Percentiles rank a stretch among this genome's conserved stretches.
These are phyloP conservation scores for Cystoisospora suis DNA, from an alignment of 169 alveolate genomes.

Conservation along the genomic window DNA sequence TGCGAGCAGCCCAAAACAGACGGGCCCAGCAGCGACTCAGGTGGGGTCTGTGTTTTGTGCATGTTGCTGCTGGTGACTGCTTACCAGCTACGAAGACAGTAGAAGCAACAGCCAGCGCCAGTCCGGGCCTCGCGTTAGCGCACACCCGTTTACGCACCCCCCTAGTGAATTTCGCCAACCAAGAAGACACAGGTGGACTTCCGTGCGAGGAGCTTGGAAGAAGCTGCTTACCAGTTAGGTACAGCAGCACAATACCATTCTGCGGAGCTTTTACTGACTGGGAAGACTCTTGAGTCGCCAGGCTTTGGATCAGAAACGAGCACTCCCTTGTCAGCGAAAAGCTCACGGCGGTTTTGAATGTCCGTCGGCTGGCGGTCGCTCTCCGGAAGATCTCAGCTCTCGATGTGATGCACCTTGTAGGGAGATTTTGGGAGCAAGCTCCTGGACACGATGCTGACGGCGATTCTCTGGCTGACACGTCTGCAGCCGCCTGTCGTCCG, in stretches of 20 bases:
- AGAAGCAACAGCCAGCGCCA: not conserved
- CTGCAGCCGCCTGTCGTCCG: too few species aligned
- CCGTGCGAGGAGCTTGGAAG: not conserved
- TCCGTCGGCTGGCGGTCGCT: not conserved
- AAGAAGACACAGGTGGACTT: not conserved
- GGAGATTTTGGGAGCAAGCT: not conserved
- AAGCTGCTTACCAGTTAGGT: not conserved
- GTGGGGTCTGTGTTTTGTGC: too few species aligned
- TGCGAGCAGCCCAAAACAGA: too few species aligned
- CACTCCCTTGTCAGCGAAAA: not conserved
- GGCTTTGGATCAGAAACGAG: not conserved
- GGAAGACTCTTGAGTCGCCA: not conserved
- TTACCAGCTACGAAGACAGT: too few species aligned
- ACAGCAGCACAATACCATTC: not conserved
- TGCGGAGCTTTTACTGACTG: not conserved
- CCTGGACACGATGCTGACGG: too few species aligned
- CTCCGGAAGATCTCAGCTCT: not conserved
- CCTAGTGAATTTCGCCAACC: not conserved
- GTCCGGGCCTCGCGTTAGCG: not conserved
- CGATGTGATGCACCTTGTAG: not conserved
- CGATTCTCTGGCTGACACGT: too few species aligned
- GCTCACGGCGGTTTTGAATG: not conserved
- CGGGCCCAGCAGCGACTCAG: too few species aligned
- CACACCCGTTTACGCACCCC: not conserved
- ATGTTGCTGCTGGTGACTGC: too few species aligned